Evolutionary conservation across 306 rosid genomes (phyloP).

Genomic region (Dalbergia cochinchinensis): DNA sequence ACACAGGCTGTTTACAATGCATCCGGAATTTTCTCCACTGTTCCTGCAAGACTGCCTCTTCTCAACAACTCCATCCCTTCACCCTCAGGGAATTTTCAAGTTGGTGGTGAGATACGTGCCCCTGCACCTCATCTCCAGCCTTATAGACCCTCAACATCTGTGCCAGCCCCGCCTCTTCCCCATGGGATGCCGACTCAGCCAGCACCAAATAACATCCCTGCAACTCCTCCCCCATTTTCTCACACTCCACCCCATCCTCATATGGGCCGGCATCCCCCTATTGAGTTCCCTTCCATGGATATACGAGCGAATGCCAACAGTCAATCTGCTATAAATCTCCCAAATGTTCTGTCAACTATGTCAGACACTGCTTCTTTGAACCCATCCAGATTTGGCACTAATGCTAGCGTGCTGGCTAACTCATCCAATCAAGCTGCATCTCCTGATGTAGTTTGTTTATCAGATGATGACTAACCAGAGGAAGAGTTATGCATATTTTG

Average conservation of each 20-base stretch:
- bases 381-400: slow-evolving; percentile 36
- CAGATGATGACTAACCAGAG: slow-evolving; percentile 66
- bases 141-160: slow-evolving; percentile 56
- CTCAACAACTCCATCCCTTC: slow-evolving; percentile 53
- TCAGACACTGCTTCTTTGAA: slow-evolving; percentile 33
- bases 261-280: slow-evolving; percentile 40
- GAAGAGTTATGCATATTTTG: slow-evolving; percentile 12
- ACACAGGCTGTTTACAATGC: slow-evolving; percentile 40
- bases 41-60: slow-evolving; percentile 54
- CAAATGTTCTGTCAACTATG: slow-evolving; percentile 25
- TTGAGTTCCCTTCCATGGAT: slow-evolving; percentile 46
- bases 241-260: slow-evolving; percentile 47
- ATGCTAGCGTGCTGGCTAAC: slow-evolving; percentile 32
- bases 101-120: slow-evolving; percentile 58
- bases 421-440: slow-evolving; percentile 40
- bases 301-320: slow-evolving; percentile 40
- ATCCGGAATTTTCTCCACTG: slow-evolving; percentile 46
- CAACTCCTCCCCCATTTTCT: slow-evolving; percentile 46
- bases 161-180: slow-evolving; percentile 36
- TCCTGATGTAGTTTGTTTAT: slow-evolving; percentile 63
- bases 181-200: slow-evolving; percentile 45
- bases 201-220: slow-evolving; percentile 38
- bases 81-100: slow-evolving; percentile 52
- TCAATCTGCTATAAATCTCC: slow-evolving; percentile 46
- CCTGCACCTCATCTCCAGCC: slow-evolving; percentile 84